phyloP scores from a whole-genome alignment of 1,139 yeast species.

The Geotrichum aggregatum region DNA sequence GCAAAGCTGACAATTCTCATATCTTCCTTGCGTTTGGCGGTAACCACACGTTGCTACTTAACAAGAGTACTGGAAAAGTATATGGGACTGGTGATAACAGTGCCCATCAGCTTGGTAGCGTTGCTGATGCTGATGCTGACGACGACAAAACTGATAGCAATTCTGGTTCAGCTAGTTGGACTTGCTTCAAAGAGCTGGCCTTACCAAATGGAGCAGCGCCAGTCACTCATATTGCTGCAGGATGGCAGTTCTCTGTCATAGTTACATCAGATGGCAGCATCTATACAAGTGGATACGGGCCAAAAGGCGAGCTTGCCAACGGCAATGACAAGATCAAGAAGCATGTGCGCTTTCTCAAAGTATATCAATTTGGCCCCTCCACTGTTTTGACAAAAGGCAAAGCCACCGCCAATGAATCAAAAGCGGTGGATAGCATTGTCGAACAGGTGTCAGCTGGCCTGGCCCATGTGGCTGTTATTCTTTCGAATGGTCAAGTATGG shows the following conservation, averaged over 20 bases:
- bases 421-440: constrained; percentile 26
- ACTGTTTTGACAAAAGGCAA: background rate
- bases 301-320: constrained; percentile 71
- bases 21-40: constrained; percentile 60
- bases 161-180: background rate
- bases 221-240: constrained; percentile 44
- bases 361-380: background rate
- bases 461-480: constrained; percentile 51
- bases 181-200: constrained; percentile 12
- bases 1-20: background rate
- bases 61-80: constrained; percentile 46
- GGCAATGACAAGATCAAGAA: constrained; percentile 3
- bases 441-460: constrained; percentile 48
- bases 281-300: constrained; percentile 58
- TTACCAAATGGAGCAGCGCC: constrained; percentile 4
- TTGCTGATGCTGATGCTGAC: background rate
- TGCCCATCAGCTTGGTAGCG: constrained; percentile 52
- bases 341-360: background rate
- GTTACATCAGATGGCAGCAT: constrained; percentile 45
- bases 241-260: constrained; percentile 74
- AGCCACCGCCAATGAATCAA: no score
- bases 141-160: background rate
- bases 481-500: constrained; percentile 45
- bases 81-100: constrained; percentile 60
- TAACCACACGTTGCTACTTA: constrained; percentile 68